A percentile compares a stretch with the other conserved stretches of the same genome.
These are phyloP conservation scores for Amanita jacksonii DNA, from an alignment of 768 basidiomycete species.

Conservation along the genomic window DNA sequence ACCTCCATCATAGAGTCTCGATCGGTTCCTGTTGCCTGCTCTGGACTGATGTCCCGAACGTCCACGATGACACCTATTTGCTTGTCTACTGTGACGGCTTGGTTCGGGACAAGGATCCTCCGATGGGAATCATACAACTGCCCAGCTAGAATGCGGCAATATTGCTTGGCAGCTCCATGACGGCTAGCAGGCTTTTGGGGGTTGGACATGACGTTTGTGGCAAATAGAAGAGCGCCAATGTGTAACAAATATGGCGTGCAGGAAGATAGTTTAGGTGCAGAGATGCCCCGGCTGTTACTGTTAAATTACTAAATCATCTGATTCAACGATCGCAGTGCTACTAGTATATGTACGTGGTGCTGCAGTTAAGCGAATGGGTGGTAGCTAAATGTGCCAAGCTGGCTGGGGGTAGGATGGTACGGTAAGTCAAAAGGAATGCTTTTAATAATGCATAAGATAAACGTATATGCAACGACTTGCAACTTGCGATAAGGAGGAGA, in stretches of 20 bases:
- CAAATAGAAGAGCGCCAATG: neutral
- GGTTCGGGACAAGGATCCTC: constrained; percentile 31
- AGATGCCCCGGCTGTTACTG: too few species aligned
- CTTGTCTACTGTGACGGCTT: constrained; percentile 37
- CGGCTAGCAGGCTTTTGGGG: too few species aligned
- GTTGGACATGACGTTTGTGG: neutral
- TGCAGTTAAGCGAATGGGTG: neutral
- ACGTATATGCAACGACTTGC: constrained; percentile 5
- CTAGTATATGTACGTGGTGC: neutral
- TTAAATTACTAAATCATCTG: too few species aligned
- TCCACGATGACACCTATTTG: constrained; percentile 39
- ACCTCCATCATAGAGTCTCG: constrained; percentile 13
- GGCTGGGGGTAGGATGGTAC: neutral
- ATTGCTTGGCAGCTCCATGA: too few species aligned
- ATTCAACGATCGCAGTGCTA: neutral
- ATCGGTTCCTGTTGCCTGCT: neutral
- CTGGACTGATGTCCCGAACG: neutral
- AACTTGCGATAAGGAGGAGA: constrained; percentile 3
- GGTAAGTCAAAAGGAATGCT: constrained; percentile 2
- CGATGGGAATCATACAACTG: constrained; percentile 41
- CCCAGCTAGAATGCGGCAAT: constrained; percentile 29
- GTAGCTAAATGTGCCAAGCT: neutral
- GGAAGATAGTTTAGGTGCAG: too few species aligned
- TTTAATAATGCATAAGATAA: constrained; percentile 7
- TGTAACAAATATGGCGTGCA: neutral